phyloP scores from a whole-genome alignment of 2,329 filamentous ascomycete species.

The Exophiala lecanii-corni region DNA sequence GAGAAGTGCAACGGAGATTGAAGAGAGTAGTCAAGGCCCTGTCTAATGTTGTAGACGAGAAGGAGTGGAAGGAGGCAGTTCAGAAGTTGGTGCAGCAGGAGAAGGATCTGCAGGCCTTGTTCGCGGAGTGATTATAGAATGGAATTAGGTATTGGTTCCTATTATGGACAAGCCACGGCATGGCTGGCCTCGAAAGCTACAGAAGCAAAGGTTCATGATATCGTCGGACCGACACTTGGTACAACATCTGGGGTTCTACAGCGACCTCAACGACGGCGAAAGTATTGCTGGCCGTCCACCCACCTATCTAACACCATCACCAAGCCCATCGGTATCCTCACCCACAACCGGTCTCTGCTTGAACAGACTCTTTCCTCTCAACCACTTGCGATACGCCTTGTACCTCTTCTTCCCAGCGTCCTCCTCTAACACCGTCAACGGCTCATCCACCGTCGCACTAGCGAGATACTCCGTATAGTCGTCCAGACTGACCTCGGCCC shows the following conservation, averaged over 20 bases:
- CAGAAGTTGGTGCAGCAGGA: conserved; percentile 32
- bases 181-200: too few relatives aligned
- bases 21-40: conserved; percentile 30
- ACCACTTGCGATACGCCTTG: conserved; percentile 93
- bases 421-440: conserved; percentile 80
- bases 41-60: conserved; percentile 17
- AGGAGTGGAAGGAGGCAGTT: conserved; percentile 23
- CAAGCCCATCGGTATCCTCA: conserved; percentile 15
- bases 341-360: conserved; percentile 64
- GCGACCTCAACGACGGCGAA: too few relatives aligned
- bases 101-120: conserved; percentile 33
- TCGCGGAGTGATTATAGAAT: conserved; percentile 30
- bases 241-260: too few relatives aligned
- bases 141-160: too few relatives aligned
- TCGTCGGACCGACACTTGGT: too few relatives aligned
- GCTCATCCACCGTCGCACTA: conserved; percentile 64
- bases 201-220: too few relatives aligned
- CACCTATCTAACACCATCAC: not conserved
- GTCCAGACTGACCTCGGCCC: conserved; percentile 61
- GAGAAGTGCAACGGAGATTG: conserved; percentile 29
- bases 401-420: conserved; percentile 90
- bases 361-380: conserved; percentile 90
- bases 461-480: conserved; percentile 74
- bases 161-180: too few relatives aligned
- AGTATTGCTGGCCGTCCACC: too few relatives aligned